Evolutionary conservation across 176 grass and related monocot genomes (phyloP).

Genomic region (Themeda triandra): DNA sequence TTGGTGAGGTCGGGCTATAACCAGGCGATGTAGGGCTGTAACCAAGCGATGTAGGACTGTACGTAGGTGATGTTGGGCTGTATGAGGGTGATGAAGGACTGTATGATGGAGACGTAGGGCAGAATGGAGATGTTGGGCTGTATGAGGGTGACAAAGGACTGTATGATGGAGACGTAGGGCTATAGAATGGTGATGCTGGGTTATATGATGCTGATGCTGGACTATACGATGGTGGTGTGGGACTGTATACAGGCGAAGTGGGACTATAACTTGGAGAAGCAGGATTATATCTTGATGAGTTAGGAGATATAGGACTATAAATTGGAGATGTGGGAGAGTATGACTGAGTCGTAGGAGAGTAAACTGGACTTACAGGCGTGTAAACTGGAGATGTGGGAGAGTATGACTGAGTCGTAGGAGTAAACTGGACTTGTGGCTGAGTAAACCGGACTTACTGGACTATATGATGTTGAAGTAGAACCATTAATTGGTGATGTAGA

Average conservation of each 20-base stretch:
- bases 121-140: conserved; percentile 51
- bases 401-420: conserved; percentile 48
- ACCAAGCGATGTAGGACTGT: conserved; percentile 41
- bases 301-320: conserved; percentile 47
- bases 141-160: conserved; percentile 46
- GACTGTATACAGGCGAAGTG: conserved; percentile 51
- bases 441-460: background rate
- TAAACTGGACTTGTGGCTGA: conserved; percentile 54
- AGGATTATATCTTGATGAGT: conserved; percentile 57
- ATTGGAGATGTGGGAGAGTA: conserved; percentile 51
- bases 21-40: conserved; percentile 63
- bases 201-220: background rate
- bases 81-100: conserved; percentile 47
- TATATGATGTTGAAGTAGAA: background rate
- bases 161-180: conserved; percentile 44
- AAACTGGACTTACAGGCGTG: conserved; percentile 51
- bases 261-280: conserved; percentile 59
- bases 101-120: conserved; percentile 42
- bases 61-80: conserved; percentile 35
- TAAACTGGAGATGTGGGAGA: conserved; percentile 42
- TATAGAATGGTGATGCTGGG: conserved; percentile 37
- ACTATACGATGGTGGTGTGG: conserved; percentile 47
- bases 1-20: conserved; percentile 64
- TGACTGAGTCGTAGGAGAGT: conserved; percentile 44
- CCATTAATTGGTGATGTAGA: background rate